Conservation (phyloP, 2,329 filamentous ascomycete genomes). For the Lizonia empirigonia region DNA sequence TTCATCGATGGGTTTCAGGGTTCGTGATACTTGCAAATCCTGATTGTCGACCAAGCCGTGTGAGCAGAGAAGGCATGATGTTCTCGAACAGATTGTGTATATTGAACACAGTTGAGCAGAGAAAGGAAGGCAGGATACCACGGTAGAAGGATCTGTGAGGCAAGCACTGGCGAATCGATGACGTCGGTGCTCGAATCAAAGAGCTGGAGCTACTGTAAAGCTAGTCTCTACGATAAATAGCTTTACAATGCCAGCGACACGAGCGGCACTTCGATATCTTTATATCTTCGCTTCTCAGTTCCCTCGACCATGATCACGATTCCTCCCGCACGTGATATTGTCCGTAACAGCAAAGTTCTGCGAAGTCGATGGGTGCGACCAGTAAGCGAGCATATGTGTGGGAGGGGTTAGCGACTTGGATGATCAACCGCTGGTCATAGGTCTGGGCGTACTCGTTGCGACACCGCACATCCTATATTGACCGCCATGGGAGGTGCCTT, state of each 20-base stretch:
- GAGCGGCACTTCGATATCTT: not conserved
- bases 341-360: constrained; percentile 16
- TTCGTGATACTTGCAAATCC: not conserved
- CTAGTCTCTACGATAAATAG: not conserved
- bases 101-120: not conserved
- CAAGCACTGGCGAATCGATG: not conserved
- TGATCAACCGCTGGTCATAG: not conserved
- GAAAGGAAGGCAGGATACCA: too few relatives aligned
- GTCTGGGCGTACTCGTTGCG: not conserved
- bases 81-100: not conserved
- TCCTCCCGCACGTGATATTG: constrained; percentile 8
- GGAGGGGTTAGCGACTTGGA: constrained; percentile 6
- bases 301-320: constrained; percentile 1
- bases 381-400: constrained; percentile 7
- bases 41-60: not conserved
- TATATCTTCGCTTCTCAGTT: constrained; percentile 5
- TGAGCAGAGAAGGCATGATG: not conserved
- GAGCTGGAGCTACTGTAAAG: not conserved
- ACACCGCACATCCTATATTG: too few relatives aligned
- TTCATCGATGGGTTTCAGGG: not conserved
- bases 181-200: not conserved
- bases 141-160: too few relatives aligned
- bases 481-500: too few relatives aligned
- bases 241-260: too few relatives aligned
- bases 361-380: constrained; percentile 5